Base-by-base conservation (phyloP, 768 basidiomycete species). In the Boletus rex-veris region DNA sequence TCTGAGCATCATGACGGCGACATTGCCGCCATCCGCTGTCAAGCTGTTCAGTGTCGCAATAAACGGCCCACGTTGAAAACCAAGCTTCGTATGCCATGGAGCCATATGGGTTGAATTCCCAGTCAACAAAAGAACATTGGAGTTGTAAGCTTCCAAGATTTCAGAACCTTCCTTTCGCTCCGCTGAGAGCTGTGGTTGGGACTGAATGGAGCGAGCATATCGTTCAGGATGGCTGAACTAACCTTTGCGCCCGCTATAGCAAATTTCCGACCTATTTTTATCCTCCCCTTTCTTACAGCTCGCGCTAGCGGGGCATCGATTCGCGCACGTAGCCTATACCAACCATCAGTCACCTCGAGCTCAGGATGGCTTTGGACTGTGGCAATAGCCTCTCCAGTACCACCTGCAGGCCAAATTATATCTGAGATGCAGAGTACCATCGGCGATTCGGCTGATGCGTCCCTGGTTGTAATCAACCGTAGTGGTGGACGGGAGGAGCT, bases 321-420 rank as follows among this genome's bases (percentile, higher is more conserved):
- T 43, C 78, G 77, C 0, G 92, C 90, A 14, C 84, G 82, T 7
- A 98, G 75, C 28, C 85, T 75, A 63, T 99, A 99, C 97, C 97
- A 99, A 14, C 97, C 97, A 65, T 99, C 97, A 1, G 93, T 94
- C n/a, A 98, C 73, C 70, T 98, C 97, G 7, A 99, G 71, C 58
- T 85, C 81, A 0, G 86, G 80, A 60, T 76, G 70, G 3, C 74
- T 64, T 21, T 73, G 73, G 26, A 70, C 62, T 5, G 73, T 61
- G 18, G 69, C 47, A 4, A 74, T 73, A 30, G 78, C 72, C 1
- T 77, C 73, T 24, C 72, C 68, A 3, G 71, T 54, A 4, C 68
- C 69, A 18, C 59, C 59, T 31, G 76, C 65, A 7, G 76, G 72
- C 82, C 83, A 86, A 6, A 71, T 71, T 36, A 98, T 83, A 28